Percentiles rank a stretch among this genome's conserved stretches.
These are phyloP conservation scores for Aspergillus ochraceoroseus DNA, from an alignment of 2,329 filamentous ascomycete species.

Conservation along the genomic window DNA sequence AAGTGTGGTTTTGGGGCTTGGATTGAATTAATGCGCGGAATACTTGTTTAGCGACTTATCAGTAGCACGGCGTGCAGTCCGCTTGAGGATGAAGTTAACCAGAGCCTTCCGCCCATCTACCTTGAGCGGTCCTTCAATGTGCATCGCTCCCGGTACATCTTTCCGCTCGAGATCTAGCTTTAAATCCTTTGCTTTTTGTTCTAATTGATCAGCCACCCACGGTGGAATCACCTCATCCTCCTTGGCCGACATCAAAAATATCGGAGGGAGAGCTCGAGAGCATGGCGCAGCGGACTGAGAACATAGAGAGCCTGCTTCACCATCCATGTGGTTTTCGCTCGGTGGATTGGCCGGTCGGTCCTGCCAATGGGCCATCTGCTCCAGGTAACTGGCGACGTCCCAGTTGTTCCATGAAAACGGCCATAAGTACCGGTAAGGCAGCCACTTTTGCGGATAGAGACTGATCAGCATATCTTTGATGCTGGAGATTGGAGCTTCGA, in stretches of 20 bases:
- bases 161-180: conserved; percentile 36
- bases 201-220: conserved; percentile 34
- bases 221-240: conserved; percentile 45
- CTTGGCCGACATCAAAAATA: conserved; percentile 41
- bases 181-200: conserved; percentile 33
- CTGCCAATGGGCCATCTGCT: conserved; percentile 31
- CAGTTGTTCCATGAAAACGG: conserved; percentile 64
- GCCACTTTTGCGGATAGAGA: conserved; percentile 72
- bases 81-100: conserved; percentile 23
- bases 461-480: conserved; percentile 65
- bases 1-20: neutral
- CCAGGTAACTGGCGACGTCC: conserved; percentile 45
- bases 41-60: too few relatives aligned
- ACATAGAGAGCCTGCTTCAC: neutral
- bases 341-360: neutral
- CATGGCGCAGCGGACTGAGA: too few relatives aligned
- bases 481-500: conserved; percentile 73
- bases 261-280: too few relatives aligned
- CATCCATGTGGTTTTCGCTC: neutral
- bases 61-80: too few relatives aligned
- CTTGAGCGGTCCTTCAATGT: conserved; percentile 47
- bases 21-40: too few relatives aligned
- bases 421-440: conserved; percentile 70
- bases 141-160: conserved; percentile 46
- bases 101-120: conserved; percentile 42